Evolutionary conservation across 345 rosid genomes (phyloP), one percentile per base, ranked within the genome.

Genomic region (sweet orange (Citrus sinensis)): DNA sequence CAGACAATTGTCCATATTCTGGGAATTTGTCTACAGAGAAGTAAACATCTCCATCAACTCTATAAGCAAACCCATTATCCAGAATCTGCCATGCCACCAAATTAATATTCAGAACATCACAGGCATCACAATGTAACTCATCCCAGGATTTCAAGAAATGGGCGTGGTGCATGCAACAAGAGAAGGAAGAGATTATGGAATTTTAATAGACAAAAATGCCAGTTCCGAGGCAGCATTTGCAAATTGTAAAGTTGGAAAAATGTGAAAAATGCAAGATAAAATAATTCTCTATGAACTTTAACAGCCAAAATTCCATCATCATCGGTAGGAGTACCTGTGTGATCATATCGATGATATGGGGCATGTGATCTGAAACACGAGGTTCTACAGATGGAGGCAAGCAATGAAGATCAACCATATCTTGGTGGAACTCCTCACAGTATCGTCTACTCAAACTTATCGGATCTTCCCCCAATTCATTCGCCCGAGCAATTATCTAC

Each of bases 401-500:
- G 86, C 99, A 96, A 62, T 86, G 90, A 78, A 96, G 98, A 80
- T 81, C 82, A 58, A 76, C 82, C 97, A 96, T 91, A 83, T 96
- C 99, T 59, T 72, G 83, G 75, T 83, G 86, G 81, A 96, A 96
- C 79, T 96, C 98, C 55, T 91, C 87, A 76, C 97, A 96, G 88
- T 84, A 94, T 3, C 92, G 90, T 73, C 86, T 89, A 76, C 99
- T 96, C 80, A 94, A 92, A 80, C 89, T 82, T 71, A 96, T 92
- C 10, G 97, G 97, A 86, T 96, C 97, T 87, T 96, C 97, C 69
- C 90, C 94, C 82, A 94, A 73, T 80, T 94, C 94, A 69, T 90
- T 94, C 7, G 99, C 98, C 83, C 99, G 86, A 34, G 90, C 86
- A 85, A 94, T 96, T 78, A 96, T 92, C 99, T 93, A 87, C 81